Conservation (phyloP, 805 yeast genomes). For the Candida maesae region DNA sequence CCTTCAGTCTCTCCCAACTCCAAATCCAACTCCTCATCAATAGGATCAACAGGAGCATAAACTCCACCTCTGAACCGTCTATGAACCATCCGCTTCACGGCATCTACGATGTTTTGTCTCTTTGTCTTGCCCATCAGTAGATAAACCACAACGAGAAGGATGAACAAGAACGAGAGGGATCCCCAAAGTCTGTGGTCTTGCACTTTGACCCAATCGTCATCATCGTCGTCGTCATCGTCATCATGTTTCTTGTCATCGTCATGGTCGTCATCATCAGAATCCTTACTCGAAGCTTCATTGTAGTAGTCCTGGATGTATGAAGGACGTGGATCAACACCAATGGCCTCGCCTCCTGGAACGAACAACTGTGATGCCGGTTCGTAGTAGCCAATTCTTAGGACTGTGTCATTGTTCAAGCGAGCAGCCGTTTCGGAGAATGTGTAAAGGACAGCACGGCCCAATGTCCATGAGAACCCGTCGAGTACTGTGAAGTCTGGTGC, state of each 20-base stretch:
- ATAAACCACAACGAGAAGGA: slow-evolving; percentile 30
- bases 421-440: slow-evolving; percentile 47
- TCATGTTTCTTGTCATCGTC: slow-evolving; percentile 28
- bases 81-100: slow-evolving; percentile 10
- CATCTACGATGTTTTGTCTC: slow-evolving; percentile 19
- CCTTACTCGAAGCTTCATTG: neutral
- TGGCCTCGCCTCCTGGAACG: slow-evolving; percentile 51
- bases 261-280: slow-evolving; percentile 30
- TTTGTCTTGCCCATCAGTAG: slow-evolving; percentile 33
- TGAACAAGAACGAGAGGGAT: slow-evolving; percentile 31
- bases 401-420: slow-evolving; percentile 8
- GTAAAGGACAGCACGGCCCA: slow-evolving; percentile 60
- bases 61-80: slow-evolving; percentile 7
- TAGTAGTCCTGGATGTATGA: slow-evolving; percentile 23
- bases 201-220: slow-evolving; percentile 35
- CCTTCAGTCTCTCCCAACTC: slow-evolving; percentile 18
- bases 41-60: slow-evolving; percentile 1
- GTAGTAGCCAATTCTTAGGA: slow-evolving; percentile 40
- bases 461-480: slow-evolving; percentile 50
- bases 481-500: slow-evolving; percentile 40
- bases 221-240: slow-evolving; percentile 29
- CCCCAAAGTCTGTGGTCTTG: slow-evolving; percentile 35
- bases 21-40: slow-evolving; percentile 13
- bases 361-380: slow-evolving; percentile 45
- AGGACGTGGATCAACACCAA: slow-evolving; percentile 41